Conservation (phyloP, 257 asterid species). For the Handroanthus guayacan region DNA sequence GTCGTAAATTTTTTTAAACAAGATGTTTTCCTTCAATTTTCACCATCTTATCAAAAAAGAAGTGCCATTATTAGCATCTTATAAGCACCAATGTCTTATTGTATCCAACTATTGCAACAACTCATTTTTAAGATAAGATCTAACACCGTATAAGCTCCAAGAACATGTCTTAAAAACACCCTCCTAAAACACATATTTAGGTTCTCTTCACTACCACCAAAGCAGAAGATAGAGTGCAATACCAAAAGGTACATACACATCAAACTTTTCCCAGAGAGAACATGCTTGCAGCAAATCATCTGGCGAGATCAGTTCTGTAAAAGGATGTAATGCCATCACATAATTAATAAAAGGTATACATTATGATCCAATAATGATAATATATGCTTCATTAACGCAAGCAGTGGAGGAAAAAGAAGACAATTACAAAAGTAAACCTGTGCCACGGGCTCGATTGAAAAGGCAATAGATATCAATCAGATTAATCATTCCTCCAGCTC, state of each 20-base stretch:
- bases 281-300: constrained; percentile 97
- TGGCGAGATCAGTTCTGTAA: constrained; percentile 89
- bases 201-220: constrained; percentile 26
- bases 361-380: not conserved
- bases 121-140: too few species aligned
- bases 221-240: constrained; percentile 26
- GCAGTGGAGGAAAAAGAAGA: not conserved
- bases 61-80: too few species aligned
- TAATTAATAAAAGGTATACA: constrained; percentile 14
- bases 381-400: constrained; percentile 8
- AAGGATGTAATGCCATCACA: constrained; percentile 31
- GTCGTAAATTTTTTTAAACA: too few species aligned
- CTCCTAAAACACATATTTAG: not conserved
- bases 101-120: too few species aligned
- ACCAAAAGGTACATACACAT: constrained; percentile 66
- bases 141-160: too few species aligned
- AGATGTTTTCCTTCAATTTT: too few species aligned
- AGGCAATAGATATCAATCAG: constrained; percentile 92
- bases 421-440: constrained; percentile 59
- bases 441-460: constrained; percentile 98
- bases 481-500: constrained; percentile 96
- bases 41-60: too few species aligned
- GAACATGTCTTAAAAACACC: too few species aligned
- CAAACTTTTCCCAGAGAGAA: constrained; percentile 94
- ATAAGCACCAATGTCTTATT: too few species aligned